Percentiles rank a stretch among this genome's conserved stretches.
phyloP scores from a whole-genome alignment of 139 green algal genomes.

The Coccomyxa sp. region DNA sequence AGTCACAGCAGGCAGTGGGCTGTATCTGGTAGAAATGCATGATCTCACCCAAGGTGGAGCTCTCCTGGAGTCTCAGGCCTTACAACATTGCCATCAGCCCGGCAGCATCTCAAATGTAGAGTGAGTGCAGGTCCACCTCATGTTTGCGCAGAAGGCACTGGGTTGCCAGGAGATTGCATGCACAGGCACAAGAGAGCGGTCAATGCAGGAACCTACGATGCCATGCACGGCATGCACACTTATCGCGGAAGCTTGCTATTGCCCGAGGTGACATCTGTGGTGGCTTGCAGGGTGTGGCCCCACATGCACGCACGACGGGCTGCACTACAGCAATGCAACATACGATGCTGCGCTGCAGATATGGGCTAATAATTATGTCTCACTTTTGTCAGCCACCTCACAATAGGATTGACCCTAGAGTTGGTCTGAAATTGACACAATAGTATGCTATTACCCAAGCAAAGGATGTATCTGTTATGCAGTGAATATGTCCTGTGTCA shows the following conservation, averaged over 20 bases:
- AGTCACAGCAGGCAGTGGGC: neutral
- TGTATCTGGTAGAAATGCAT: neutral
- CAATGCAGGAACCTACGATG: no score
- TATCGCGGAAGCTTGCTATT: neutral
- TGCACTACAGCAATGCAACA: constrained; percentile 23
- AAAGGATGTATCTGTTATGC: no score
- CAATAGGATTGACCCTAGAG: no score
- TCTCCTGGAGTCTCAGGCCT: no score
- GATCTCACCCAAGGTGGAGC: neutral
- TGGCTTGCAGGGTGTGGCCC: constrained; percentile 15
- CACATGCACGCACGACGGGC: constrained; percentile 19
- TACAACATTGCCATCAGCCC: neutral
- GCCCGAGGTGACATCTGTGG: neutral
- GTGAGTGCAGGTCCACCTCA: neutral
- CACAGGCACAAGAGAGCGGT: no score
- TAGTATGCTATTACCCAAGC: no score
- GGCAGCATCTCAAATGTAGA: neutral
- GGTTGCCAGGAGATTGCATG: no score
- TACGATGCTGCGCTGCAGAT: constrained; percentile 23
- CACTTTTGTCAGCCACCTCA: no score
- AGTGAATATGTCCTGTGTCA: no score
- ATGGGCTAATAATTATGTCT: neutral
- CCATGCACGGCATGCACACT: no score
- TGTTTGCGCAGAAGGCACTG: no score
- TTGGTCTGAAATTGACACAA: no score